phyloP scores from a whole-genome alignment of 768 basidiomycete species.

The Kwoniella heveanensis region DNA sequence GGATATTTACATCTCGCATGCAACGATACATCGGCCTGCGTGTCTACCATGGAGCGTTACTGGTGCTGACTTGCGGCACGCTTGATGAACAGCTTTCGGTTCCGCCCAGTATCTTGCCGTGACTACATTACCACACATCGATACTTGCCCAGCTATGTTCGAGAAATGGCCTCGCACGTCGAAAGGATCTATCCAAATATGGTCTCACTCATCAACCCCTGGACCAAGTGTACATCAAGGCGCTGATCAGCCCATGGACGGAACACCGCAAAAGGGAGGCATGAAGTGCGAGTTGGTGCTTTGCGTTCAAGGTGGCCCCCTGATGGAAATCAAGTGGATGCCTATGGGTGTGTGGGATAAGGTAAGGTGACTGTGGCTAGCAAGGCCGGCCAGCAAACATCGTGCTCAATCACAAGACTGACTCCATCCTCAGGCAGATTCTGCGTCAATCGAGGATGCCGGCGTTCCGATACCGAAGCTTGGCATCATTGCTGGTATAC shows the following conservation, averaged over 20 bases:
- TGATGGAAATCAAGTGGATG: conserved; percentile 86
- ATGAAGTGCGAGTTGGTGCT: conserved; percentile 82
- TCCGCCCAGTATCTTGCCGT: conserved; percentile 80
- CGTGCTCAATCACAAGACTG: too few relatives aligned
- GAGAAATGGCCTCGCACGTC: conserved; percentile 59
- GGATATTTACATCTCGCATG: too few relatives aligned
- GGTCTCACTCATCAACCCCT: conserved; percentile 62
- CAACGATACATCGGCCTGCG: too few relatives aligned
- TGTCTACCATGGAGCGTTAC: too few relatives aligned
- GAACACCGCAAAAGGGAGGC: conserved; percentile 57
- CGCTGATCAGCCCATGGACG: conserved; percentile 17
- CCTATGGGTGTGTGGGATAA: conserved; percentile 78
- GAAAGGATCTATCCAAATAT: conserved; percentile 80
- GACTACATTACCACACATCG: conserved; percentile 68
- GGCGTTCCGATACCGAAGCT: conserved; percentile 61
- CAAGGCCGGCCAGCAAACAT: too few relatives aligned
- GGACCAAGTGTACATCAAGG: conserved; percentile 4
- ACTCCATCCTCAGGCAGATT: conserved; percentile 12
- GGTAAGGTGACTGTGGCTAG: conserved; percentile 51
- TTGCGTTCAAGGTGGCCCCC: conserved; percentile 78
- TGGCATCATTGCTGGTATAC: conserved; percentile 79
- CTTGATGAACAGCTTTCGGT: conserved; percentile 48
- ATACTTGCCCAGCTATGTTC: conserved; percentile 70
- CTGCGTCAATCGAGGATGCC: not conserved
- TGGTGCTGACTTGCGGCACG: not conserved